Evolutionary conservation across 1,284 basidiomycete species (phyloP), one percentile per base, ranked within the genome.

Genomic region (Cutaneotrichosporon sp.): DNA sequence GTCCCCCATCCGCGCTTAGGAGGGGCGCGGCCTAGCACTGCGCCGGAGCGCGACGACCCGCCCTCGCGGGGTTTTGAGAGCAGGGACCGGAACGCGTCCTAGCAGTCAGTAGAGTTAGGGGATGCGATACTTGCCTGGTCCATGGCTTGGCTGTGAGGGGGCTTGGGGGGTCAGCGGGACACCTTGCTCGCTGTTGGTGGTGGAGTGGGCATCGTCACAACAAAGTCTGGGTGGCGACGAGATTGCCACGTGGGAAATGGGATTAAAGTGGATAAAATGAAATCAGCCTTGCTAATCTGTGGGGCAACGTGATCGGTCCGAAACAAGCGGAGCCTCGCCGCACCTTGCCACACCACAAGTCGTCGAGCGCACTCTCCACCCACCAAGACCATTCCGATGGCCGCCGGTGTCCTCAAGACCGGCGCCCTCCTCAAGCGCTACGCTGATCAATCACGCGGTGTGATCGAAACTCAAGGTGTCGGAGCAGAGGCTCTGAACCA

Each of bases 61-160:
- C 61, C 63, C 14, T 59, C 55, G 9, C 73, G 62, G 3, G 77
- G 74, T 10, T 72, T 68, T 11, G 65, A 66, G 13, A 79, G 68
- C 25, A 79, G 67, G 14, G 67, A 70, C 18, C 78, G 59, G 61
- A 79, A 79, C 0, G 76, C 76, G 67, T 74, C 65, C 72, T 79
- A 62, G 5, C 0, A 20, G 47, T 62, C 56, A 63, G 59, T 55
- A 29, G 8, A 1, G 22, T 27, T n/a, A 6, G 14, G 8, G n/a
- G 9, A 22, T 10, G 38, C 10, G 5, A 33, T n/a, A 54, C 70
- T 58, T 61, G 69, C 72, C 65, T 74, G 72, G 61, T 74, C 71
- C 72, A 74, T 74, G 7, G 31, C 25, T 9, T 46, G n/a, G n/a
- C n/a, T n/a, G n/a, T 16, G 20, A 7, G 16, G 45, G 38, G 3